Base-by-base conservation (phyloP, 164 flowering plant genomes). In the Amborella trichopoda region DNA sequence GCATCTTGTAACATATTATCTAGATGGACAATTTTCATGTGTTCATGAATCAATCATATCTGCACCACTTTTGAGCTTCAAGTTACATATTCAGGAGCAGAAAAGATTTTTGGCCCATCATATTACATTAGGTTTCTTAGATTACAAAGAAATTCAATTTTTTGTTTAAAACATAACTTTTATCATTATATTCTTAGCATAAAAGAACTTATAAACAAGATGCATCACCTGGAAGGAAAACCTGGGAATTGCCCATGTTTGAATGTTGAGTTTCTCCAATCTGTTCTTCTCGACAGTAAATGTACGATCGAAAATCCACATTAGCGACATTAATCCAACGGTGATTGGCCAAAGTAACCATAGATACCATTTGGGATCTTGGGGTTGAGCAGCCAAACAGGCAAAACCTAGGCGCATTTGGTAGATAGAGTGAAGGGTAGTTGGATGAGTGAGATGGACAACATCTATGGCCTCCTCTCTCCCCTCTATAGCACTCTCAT, bases 391-490 rank as follows among this genome's bases (percentile, higher is more conserved):
- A 17, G 96, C 89, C 21, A 78, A 48, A 17, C 69, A 55, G 1
- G 85, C 72, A 3, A 81, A 72, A 5, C 85, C 95, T 1, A 74
- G 58, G 24, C 75, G 68, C 2, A 76, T 59, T 47, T 80, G 88
- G 28, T 75, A 84, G 34, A 85, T 64, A 13, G 91, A 80, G 21
- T 76, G 69, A 0, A 77, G 69, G 0, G 77, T 80, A 0, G 91
- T 82, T 10, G 78, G 70, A 52, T 85, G 91, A 0, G 81, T 85
- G 19, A 85, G 53, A 49, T 82, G 75, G 28, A 85, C 81, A 9
- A 76, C 85, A 40, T 81, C 66, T 1, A 74, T 68, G 10, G 43
- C 21, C 11, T 79, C 78, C 25, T 57, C 71, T 28, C 24, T 28
- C 28, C 73, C 72, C 4, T 49, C 38, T 0, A 70, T 73, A 18